Percentiles rank a stretch among this genome's conserved stretches.
phyloP scores from a whole-genome alignment of 1,284 basidiomycete species.

The Anthracocystis walkeri region DNA sequence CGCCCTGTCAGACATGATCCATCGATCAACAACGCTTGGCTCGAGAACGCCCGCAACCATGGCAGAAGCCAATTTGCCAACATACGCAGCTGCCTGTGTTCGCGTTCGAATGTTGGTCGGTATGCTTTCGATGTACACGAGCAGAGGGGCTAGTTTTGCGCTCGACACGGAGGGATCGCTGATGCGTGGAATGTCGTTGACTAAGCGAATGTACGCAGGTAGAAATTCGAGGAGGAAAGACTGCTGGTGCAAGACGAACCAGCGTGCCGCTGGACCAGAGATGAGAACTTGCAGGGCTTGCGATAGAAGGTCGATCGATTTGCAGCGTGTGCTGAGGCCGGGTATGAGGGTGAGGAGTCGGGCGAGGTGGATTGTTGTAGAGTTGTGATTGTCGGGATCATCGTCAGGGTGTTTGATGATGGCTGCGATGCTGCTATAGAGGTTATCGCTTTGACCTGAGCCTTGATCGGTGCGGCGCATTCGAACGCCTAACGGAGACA shows the following conservation, averaged over 20 bases:
- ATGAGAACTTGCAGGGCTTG: slow-evolving; percentile 12
- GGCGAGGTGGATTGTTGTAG: slow-evolving; percentile 18
- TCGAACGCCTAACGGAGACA: slow-evolving; percentile 16
- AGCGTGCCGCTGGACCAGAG: slow-evolving; percentile 3
- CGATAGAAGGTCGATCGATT: slow-evolving; percentile 26
- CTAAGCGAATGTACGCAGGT: not conserved
- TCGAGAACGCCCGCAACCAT: slow-evolving; percentile 15
- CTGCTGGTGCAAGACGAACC: slow-evolving; percentile 11
- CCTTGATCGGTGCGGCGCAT: not conserved
- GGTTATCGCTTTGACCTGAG: not conserved
- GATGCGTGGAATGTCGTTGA: not conserved
- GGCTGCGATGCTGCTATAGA: not conserved
- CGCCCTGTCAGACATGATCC: slow-evolving; percentile 1
- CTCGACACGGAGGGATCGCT: not conserved
- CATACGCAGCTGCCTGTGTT: slow-evolving; percentile 17
- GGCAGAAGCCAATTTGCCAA: not conserved
- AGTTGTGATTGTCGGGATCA: not conserved
- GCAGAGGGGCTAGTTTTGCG: not conserved
- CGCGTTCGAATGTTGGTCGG: slow-evolving; percentile 14
- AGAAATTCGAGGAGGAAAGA: slow-evolving; percentile 17
- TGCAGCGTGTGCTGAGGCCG: slow-evolving; percentile 27
- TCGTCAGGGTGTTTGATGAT: too few relatives aligned
- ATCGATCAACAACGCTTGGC: slow-evolving; percentile 12
- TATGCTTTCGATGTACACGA: slow-evolving; percentile 26
- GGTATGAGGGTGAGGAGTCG: slow-evolving; percentile 17